Conservation (phyloP, 345 rosid genomes). For the Lumnitzera racemosa region DNA sequence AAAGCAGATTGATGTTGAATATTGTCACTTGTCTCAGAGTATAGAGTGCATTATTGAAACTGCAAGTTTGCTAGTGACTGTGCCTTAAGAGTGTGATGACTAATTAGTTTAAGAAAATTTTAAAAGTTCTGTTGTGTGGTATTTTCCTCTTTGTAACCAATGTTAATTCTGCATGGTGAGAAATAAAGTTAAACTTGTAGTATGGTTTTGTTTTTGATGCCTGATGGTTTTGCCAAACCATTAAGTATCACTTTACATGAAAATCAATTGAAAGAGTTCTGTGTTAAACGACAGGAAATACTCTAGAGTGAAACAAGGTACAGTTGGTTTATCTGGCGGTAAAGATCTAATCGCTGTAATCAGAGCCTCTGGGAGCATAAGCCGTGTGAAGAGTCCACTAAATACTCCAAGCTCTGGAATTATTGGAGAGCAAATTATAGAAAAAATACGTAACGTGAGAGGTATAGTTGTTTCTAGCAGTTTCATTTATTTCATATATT, state of each 20-base stretch:
- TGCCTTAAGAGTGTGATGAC: too few species aligned
- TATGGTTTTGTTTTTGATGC: too few species aligned
- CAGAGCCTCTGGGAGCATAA: conserved; percentile 89
- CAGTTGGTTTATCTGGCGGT: conserved; percentile 85
- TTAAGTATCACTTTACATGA: not conserved
- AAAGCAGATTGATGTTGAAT: too few species aligned
- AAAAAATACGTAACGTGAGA: conserved; percentile 74
- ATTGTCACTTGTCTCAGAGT: too few species aligned
- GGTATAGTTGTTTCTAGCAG: conserved; percentile 32
- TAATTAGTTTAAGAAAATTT: too few species aligned
- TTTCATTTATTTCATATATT: not conserved
- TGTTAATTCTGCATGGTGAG: too few species aligned
- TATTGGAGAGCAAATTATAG: conserved; percentile 74
- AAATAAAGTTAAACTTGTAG: too few species aligned
- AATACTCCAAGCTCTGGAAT: conserved; percentile 60
- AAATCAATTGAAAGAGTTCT: not conserved
- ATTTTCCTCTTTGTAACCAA: too few species aligned
- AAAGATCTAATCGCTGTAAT: conserved; percentile 74
- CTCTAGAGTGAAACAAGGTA: conserved; percentile 74
- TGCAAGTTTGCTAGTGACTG: too few species aligned
- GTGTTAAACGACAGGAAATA: conserved; percentile 55
- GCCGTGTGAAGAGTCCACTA: conserved; percentile 67
- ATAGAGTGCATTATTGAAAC: too few species aligned
- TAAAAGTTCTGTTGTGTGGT: too few species aligned
- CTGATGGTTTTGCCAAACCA: too few species aligned